Evolutionary conservation across 2,329 filamentous ascomycete species (phyloP), one percentile per base, ranked within the genome.

Genomic region (Plenodomus lindquistii): DNA sequence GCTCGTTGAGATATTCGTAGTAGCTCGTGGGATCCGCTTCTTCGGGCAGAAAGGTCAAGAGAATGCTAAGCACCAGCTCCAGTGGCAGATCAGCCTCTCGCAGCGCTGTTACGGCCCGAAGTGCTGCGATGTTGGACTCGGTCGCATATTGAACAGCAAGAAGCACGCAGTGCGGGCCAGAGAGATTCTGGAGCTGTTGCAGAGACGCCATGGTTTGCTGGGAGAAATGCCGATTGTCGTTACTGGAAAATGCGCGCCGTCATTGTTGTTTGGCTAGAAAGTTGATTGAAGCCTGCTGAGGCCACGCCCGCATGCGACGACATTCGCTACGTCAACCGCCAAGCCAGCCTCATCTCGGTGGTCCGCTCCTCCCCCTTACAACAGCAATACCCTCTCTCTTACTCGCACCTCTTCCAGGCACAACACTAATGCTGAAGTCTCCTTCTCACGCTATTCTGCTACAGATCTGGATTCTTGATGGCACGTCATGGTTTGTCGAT

Each of bases 11-110:
- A 42, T 89, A 81, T 13, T 75, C 75, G 16, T 83, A 75, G 65
- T 92, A 92, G 38, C 77, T 68, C n/a, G 72, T 73, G 4, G 89
- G 84, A 4, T 81, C 81, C 4, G 84, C 66, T 37, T 81, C 86
- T 70, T 93, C 89, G 20, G 91, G 90, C 1, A 95, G 79, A 65
- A 87, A 89, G 17, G 86, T 89, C 38, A 95, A 79, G 18, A 95
- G 74, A 44, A 94, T 85, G 37, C 87, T 85, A 48, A 94, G 77
- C 19, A 89, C 67, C 13, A 91, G 75, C 47, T 88, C 83, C 37
- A 81, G 79, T 21, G 81, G 78, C 45, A 94, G 76, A 31, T 85
- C 78, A 45, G 80, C 75, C 44, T 74, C 72, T 59, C 88, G 76
- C 34, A 78, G 75, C 18, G 80, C 76, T 43, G 83, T 79, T 53